Base-by-base conservation (phyloP, 2,329 filamentous ascomycete genomes). In the Triangularia verruculosa region DNA sequence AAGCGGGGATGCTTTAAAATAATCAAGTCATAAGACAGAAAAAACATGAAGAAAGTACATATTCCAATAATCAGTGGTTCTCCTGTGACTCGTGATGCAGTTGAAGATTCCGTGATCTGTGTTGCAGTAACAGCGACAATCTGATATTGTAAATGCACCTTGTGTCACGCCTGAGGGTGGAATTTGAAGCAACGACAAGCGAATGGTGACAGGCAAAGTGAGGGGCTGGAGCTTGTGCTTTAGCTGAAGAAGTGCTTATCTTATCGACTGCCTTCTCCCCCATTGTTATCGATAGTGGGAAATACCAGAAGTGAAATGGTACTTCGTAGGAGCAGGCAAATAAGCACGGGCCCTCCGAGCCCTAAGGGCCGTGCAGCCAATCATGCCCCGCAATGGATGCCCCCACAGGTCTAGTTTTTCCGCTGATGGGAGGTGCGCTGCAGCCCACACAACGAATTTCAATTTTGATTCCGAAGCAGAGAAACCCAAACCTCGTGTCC, bases 401-500 rank as follows among this genome's bases (percentile, higher is more conserved):
- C 70, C n/a, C 70, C 70, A 71, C 69, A 65, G n/a, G 20, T 59
- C 53, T 34, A 69, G 71, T 70, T 72, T 72, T 71, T 71, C 71
- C 71, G 71, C 62, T 54, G 59, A 64, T 59, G 66, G 66, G 62
- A 66, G 66, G 51, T 47, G 39, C 39, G n/a, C n/a, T 20, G 64
- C 67, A 68, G 69, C 70, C 70, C 71, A 70, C 71, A 72, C 67
- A 71, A 70, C 66, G 61, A 68, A 69, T 66, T 67, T 67, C 69
- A 72, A 71, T 74, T 74, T 73, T 68, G 67, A 64, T 65, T 64
- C 67, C 65, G 65, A 67, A 71, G 69, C 54, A 65, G 67, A 61
- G 65, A 65, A 70, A 69, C 62, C 67, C 69, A 72, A 72, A 71
- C 73, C n/a, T 72, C 69, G 71, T 68, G 71, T 70, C 69, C 69